Base-by-base conservation (phyloP, 2,329 filamentous ascomycete genomes). In the Fusarium robinianum region DNA sequence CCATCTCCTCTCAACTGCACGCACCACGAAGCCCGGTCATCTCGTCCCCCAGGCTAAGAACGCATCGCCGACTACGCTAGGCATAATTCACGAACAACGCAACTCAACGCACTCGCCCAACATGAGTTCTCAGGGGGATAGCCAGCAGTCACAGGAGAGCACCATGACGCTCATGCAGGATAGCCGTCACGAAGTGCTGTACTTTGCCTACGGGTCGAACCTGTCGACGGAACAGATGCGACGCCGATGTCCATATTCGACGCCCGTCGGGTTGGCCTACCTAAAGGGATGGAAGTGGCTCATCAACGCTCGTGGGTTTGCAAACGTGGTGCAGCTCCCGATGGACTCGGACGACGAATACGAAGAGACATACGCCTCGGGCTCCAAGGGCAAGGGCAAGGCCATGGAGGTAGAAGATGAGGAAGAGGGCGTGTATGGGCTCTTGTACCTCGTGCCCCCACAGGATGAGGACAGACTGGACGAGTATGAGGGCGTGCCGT, bases 161-260 rank as follows among this genome's bases (percentile, higher is more conserved):
- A 51, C 53, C 46, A 61, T 65, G 55, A 70, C 67, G 16, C 26
- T 67, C 12, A 63, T 71, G 42, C 63, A 65, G 21, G 65, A 68
- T 24, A 58, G 64, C 40, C 56, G 62, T 9, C 61, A 61, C 34
- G 68, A 70, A 49, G 57, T 69, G 36, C 65, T 81, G 52, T 87
- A 87, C 72, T 87, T 88, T 62, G 85, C 79, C 58, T 88, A 85
- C 66, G 85, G 85, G 51, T 83, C 78, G 63, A 88, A 88, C 64
- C 75, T 88, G 45, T 86, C 82, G 63, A 75, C 75, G 1, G 66
- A 73, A 18, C 84, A 88, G 66, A 88, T 89, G 85, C 57, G 57
- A 4, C 55, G 63, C 31, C 81, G 84, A 38, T 88, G 85, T 61
- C 83, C 81, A 40, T 64, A 61, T 10, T 79, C 80, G 3, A 67